Evolutionary conservation across 306 rosid genomes (phyloP), one percentile per base, ranked within the genome.

Genomic region (Cyclanthera cordifolia): DNA sequence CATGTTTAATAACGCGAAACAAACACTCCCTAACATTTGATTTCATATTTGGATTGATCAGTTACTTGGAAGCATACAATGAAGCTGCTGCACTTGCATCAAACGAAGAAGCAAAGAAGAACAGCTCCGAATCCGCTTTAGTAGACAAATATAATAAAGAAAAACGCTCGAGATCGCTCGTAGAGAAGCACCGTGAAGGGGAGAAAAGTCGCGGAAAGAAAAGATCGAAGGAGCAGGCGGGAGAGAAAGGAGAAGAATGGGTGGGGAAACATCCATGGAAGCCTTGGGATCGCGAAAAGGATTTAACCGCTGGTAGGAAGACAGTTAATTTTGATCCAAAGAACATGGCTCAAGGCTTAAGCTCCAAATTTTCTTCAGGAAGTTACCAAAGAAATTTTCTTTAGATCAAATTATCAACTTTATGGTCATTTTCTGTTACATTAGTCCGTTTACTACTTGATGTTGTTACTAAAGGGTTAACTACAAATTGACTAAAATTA

Each of bases 281-380:
- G 79, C 99, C 96, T 74, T 90, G 91, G 91, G 96, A 93, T 80
- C 91, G 99, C 66, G 96, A 93, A 70, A 89, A 84, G 82, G 99
- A 89, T 74, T 79, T 93, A 75, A 63, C 83, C 4, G 88, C 89
- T 66, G 96, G 98, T 75, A 82, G 96, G 81, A 78, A 85, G 72
- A 83, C 43, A 75, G 59, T 93, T 55, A 87, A 86, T 27, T 39
- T 93, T 8, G 96, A 93, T 82, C 60, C 89, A 2, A 83, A 87
- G 67, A 76, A 81, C 87, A 89, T 86, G 95, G 14, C 82, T 65
- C 67, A 86, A 71, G 95, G 82, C 53, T 80, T 93, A 60, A 59
- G 89, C 19, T 93, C 96, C 7, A 84, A 88, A 82, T 93, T 93
- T 83, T 85, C 96, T 37, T 79, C 91, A 6, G 94, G 93, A 77